Percentiles rank a stretch among this genome's conserved stretches.
These are phyloP conservation scores for Hansenula anomala DNA, from an alignment of 1,139 yeast species.

Conservation along the genomic window DNA sequence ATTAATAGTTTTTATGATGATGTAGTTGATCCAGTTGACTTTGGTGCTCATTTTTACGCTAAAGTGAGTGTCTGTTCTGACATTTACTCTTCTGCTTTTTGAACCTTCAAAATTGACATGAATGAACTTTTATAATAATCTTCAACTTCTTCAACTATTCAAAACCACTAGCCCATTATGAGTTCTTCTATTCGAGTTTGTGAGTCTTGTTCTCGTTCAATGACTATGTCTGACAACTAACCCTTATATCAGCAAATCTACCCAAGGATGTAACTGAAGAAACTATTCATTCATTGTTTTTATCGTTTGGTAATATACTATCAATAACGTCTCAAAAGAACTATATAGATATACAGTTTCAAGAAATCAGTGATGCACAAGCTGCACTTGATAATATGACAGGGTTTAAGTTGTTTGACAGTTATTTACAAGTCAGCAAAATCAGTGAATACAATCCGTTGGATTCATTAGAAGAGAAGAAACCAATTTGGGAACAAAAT, in stretches of 20 bases:
- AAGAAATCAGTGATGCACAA: slow-evolving; percentile 23
- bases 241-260: slow-evolving; percentile 19
- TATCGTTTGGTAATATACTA: slow-evolving; percentile 27
- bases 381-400: slow-evolving; percentile 27
- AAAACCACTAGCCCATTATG: slow-evolving; percentile 1
- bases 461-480: slow-evolving; percentile 7
- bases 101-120: no score
- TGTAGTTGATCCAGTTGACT: no score
- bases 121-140: no score
- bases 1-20: no score
- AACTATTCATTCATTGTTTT: slow-evolving; percentile 19
- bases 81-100: no score
- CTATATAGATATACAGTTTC: slow-evolving; percentile 20
- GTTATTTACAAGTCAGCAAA: slow-evolving; percentile 20
- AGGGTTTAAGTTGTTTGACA: slow-evolving; percentile 23
- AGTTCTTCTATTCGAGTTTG: slow-evolving; percentile 11
- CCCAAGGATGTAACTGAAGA: slow-evolving; percentile 17
- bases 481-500: slow-evolving; percentile 13
- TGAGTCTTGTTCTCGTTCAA: slow-evolving; percentile 1
- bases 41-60: no score
- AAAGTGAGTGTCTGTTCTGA: no score
- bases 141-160: background rate
- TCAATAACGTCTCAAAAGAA: slow-evolving; percentile 4
- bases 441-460: slow-evolving; percentile 6
- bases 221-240: no score